Evolutionary conservation across 202 grass and related monocot genomes (phyloP).

Genomic region (Saccharum hybrid): DNA sequence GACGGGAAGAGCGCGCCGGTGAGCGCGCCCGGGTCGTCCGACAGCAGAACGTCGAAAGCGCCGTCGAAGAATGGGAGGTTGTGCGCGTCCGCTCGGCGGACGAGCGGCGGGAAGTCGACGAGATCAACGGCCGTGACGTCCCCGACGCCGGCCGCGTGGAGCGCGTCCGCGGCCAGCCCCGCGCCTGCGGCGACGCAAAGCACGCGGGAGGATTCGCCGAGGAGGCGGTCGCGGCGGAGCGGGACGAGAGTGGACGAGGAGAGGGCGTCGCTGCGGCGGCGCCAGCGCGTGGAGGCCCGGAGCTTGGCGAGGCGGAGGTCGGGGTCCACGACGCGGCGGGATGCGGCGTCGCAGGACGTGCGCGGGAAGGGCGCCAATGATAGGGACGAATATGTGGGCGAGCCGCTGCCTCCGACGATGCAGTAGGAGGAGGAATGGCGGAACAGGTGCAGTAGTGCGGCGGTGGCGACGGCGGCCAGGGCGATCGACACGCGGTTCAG

Average conservation of each 20-base stretch:
- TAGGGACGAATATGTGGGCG: conserved; percentile 5
- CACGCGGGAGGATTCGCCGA: conserved; percentile 58
- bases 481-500: conserved; percentile 73
- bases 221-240: conserved; percentile 46
- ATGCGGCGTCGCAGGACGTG: conserved; percentile 78
- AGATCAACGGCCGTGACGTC: conserved; percentile 83
- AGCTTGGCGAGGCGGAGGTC: conserved; percentile 63
- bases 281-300: conserved; percentile 58
- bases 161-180: conserved; percentile 63
- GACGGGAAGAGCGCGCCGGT: conserved; percentile 64
- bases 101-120: conserved; percentile 70
- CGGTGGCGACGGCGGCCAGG: conserved; percentile 67
- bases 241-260: conserved; percentile 29
- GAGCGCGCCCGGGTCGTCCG: conserved; percentile 51
- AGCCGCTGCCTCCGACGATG: conserved; percentile 4
- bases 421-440: conserved; percentile 55
- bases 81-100: conserved; percentile 69
- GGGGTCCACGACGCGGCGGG: conserved; percentile 63
- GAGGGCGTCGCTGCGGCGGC: conserved; percentile 38
- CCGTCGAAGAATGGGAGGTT: conserved; percentile 77
- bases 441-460: conserved; percentile 68
- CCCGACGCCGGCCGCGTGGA: conserved; percentile 59
- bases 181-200: conserved; percentile 73
- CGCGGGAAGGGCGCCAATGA: conserved; percentile 53
- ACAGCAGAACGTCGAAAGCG: conserved; percentile 72